A percentile compares a stretch with the other conserved stretches of the same genome.
phyloP scores from a whole-genome alignment of 495 filamentous ascomycete genomes.

The Oidiodendron maius region DNA sequence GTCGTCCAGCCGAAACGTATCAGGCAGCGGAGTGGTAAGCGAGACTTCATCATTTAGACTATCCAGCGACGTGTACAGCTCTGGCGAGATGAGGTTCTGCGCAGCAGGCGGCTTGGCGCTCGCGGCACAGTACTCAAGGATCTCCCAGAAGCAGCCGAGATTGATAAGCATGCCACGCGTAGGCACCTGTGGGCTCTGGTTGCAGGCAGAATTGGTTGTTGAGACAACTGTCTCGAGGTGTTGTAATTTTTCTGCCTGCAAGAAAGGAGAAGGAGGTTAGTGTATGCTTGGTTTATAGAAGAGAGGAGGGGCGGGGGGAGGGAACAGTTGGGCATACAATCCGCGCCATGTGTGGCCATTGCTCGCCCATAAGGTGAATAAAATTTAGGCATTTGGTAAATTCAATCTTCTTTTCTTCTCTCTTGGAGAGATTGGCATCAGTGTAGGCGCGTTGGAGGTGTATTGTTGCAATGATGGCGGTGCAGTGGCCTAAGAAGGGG shows the following conservation, averaged over 20 bases:
- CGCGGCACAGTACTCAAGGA: slow-evolving; percentile 43
- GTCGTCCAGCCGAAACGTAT: slow-evolving; percentile 36
- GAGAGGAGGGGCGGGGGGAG: background rate
- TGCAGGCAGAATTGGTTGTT: too few species aligned
- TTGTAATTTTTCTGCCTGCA: slow-evolving; percentile 36
- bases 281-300: background rate
- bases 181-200: slow-evolving; percentile 27
- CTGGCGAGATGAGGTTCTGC: slow-evolving; percentile 34
- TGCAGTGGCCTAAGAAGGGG: slow-evolving; percentile 42
- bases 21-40: slow-evolving; percentile 39
- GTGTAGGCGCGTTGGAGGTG: slow-evolving; percentile 43
- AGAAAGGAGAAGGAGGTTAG: too few species aligned
- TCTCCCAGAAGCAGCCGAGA: slow-evolving; percentile 43
- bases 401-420: slow-evolving; percentile 36
- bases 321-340: slow-evolving; percentile 31
- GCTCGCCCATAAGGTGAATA: slow-evolving; percentile 32
- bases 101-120: slow-evolving; percentile 32
- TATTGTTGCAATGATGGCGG: slow-evolving; percentile 43
- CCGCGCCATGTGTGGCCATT: slow-evolving; percentile 45
- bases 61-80: slow-evolving; percentile 19
- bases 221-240: slow-evolving; percentile 37
- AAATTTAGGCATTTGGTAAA: slow-evolving; percentile 42
- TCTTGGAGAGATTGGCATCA: slow-evolving; percentile 28
- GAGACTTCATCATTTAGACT: slow-evolving; percentile 36
- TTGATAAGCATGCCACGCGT: slow-evolving; percentile 42